Conservation (phyloP, 1,139 yeast genomes). For the Hansenula lynferdii region DNA sequence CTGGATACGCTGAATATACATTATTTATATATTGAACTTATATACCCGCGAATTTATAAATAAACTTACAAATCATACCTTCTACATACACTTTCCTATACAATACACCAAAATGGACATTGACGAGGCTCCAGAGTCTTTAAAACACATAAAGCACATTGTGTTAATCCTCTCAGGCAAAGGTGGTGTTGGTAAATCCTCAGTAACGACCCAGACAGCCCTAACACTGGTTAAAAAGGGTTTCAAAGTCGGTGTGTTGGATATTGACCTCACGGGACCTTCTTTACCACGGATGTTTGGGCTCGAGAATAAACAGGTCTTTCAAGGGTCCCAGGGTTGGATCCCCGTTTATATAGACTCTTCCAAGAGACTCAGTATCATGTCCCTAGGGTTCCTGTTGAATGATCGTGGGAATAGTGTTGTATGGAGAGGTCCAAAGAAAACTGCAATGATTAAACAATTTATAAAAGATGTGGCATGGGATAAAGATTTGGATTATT, state of each 20-base stretch:
- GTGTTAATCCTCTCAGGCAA: conserved; percentile 83
- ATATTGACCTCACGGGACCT: conserved; percentile 95
- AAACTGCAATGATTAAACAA: conserved; percentile 96
- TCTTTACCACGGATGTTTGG: conserved; percentile 97
- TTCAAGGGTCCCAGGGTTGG: conserved; percentile 86
- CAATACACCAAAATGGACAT: conserved; percentile 4
- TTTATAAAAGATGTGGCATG: conserved; percentile 87
- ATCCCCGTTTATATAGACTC: conserved; percentile 58
- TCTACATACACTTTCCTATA: background rate
- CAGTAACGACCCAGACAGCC: conserved; percentile 92
- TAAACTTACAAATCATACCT: background rate
- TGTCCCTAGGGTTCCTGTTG: conserved; percentile 89
- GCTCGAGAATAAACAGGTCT: conserved; percentile 72
- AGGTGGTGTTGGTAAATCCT: conserved; percentile 98
- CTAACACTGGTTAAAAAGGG: conserved; percentile 68
- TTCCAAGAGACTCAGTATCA: conserved; percentile 42
- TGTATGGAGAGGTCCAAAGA: conserved; percentile 98
- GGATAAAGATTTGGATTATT: conserved; percentile 59
- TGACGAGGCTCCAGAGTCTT: conserved; percentile 43
- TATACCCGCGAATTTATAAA: too few relatives aligned
- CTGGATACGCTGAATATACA: conserved; percentile 37
- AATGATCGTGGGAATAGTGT: conserved; percentile 85
- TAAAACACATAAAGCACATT: conserved; percentile 67
- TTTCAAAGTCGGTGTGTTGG: conserved; percentile 83
- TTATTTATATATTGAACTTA: too few relatives aligned